phyloP scores from a whole-genome alignment of 2,329 filamentous ascomycete species.

The Trichoderma sp. region DNA sequence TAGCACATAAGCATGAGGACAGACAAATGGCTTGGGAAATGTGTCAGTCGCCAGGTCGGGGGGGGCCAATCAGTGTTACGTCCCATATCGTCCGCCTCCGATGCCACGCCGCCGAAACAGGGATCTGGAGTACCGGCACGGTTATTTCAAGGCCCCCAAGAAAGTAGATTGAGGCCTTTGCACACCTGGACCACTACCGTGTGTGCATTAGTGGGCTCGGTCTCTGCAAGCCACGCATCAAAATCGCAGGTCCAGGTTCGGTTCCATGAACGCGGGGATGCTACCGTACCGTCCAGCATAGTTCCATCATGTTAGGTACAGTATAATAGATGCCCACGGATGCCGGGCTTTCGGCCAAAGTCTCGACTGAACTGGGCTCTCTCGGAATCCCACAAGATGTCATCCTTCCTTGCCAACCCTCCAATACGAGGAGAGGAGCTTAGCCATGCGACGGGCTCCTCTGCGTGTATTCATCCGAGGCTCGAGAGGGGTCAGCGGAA shows the following conservation, averaged over 20 bases:
- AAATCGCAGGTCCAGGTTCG: background rate
- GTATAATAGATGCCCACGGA: background rate
- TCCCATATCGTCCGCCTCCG: slow-evolving; percentile 12
- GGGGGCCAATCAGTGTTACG: background rate
- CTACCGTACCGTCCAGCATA: background rate
- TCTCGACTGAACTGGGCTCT: background rate
- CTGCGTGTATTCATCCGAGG: background rate
- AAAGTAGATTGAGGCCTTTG: background rate
- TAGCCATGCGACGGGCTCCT: background rate
- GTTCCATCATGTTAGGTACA: background rate
- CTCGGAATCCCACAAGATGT: background rate
- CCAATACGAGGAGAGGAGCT: background rate
- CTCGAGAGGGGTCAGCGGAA: slow-evolving; percentile 15
- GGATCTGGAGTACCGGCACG: background rate
- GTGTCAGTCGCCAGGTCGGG: slow-evolving; percentile 6
- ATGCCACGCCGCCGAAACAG: background rate
- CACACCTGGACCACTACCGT: slow-evolving; percentile 2
- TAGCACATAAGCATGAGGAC: slow-evolving; percentile 8
- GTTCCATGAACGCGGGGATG: background rate
- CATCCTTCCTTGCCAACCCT: background rate
- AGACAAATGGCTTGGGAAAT: background rate
- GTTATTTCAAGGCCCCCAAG: slow-evolving; percentile 3
- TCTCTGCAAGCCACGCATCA: slow-evolving; percentile 18
- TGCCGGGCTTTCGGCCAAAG: background rate
- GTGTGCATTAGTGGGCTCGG: slow-evolving; percentile 16